Evolutionary conservation across 202 grass and related monocot species (phyloP).

Genomic region (Schoenoplectus triqueter): DNA sequence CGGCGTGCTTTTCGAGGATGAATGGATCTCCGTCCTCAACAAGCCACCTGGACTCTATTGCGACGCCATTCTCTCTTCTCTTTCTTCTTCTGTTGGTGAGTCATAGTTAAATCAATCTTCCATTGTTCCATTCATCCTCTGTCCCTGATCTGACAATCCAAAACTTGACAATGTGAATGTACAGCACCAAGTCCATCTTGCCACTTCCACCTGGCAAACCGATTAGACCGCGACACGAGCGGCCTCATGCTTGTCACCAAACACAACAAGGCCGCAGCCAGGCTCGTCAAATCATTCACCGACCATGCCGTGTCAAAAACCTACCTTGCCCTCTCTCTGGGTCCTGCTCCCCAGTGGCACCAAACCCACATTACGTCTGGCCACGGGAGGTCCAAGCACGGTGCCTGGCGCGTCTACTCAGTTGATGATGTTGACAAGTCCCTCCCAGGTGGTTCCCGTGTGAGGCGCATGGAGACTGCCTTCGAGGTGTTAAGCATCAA

Average conservation of each 20-base stretch:
- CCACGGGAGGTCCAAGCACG: slow-evolving; percentile 82
- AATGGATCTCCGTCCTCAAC: slow-evolving; percentile 71
- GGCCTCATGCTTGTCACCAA: slow-evolving; percentile 96
- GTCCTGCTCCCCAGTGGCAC: slow-evolving; percentile 51
- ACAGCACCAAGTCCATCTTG: slow-evolving; percentile 36
- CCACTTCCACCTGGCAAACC: slow-evolving; percentile 78
- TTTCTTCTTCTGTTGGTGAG: slow-evolving; percentile 35
- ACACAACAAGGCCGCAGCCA: slow-evolving; percentile 74
- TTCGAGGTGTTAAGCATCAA: slow-evolving; percentile 70
- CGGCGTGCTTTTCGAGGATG: slow-evolving; percentile 70
- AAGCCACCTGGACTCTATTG: slow-evolving; percentile 86
- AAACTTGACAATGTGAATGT: no score
- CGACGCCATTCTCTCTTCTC: slow-evolving; percentile 67
- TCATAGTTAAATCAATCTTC: background rate
- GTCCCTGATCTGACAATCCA: no score
- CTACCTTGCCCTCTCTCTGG: slow-evolving; percentile 75
- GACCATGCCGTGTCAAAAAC: slow-evolving; percentile 82
- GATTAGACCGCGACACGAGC: slow-evolving; percentile 89
- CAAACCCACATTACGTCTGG: slow-evolving; percentile 67
- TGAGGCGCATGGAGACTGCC: slow-evolving; percentile 77
- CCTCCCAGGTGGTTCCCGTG: slow-evolving; percentile 67
- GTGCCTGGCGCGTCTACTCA: slow-evolving; percentile 80
- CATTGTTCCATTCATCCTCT: background rate
- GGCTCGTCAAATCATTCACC: slow-evolving; percentile 81
- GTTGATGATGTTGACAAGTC: slow-evolving; percentile 53